Percentiles rank a stretch among this genome's conserved stretches.
Evolutionary conservation across 306 rosid genomes (phyloP).

Genomic region (Cucurbita argyrosperma): DNA sequence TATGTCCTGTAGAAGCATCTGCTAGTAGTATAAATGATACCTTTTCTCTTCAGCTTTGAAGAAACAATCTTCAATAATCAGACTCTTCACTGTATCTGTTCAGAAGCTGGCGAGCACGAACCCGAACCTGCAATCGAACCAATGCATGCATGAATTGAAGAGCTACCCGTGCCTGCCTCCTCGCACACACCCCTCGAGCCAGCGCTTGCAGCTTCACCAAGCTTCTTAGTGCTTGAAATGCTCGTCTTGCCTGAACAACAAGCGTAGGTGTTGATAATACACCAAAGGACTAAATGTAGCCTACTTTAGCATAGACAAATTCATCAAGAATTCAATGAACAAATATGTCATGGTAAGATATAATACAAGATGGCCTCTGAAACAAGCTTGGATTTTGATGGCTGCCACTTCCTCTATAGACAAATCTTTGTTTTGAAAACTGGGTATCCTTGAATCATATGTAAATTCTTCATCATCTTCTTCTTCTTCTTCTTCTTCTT

Average conservation of each 20-base stretch:
- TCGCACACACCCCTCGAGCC: slow-evolving; percentile 50
- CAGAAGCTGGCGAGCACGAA: slow-evolving; percentile 61
- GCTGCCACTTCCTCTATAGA: slow-evolving; percentile 38
- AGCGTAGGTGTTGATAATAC: neutral
- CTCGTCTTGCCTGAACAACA: slow-evolving; percentile 53
- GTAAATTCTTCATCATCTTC: neutral
- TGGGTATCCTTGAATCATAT: neutral
- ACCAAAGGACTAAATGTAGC: neutral
- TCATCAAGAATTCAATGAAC: neutral
- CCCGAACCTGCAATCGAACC: slow-evolving; percentile 52
- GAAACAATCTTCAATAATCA: neutral
- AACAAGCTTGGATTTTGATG: slow-evolving; percentile 59
- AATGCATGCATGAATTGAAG: slow-evolving; percentile 67
- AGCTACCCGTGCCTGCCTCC: slow-evolving; percentile 60
- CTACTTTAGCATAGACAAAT: neutral
- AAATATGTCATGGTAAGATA: neutral
- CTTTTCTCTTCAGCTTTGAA: neutral
- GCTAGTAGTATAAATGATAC: neutral
- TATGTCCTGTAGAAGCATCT: neutral
- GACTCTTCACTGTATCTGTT: neutral
- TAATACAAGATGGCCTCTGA: slow-evolving; percentile 80
- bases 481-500: slow-evolving; percentile 2
- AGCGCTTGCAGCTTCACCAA: slow-evolving; percentile 81
- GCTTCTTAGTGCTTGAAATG: slow-evolving; percentile 50
- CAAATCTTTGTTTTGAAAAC: neutral